Evolutionary conservation across 2,329 filamentous ascomycete species (phyloP).

Genomic region (Aureobasidium sp.): DNA sequence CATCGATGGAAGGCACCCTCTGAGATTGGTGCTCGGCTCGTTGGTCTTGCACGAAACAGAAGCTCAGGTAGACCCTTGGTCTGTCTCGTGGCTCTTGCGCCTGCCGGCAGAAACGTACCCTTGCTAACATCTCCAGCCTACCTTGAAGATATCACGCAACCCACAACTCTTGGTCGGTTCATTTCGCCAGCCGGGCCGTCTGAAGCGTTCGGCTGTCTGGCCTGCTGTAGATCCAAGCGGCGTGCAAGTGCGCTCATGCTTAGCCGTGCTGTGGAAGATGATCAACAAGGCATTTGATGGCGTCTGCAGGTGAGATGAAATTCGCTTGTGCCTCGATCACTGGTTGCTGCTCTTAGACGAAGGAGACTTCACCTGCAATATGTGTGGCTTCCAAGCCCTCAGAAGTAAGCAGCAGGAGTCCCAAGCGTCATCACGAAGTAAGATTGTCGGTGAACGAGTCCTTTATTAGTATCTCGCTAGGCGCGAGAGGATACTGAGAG

Average conservation of each 20-base stretch:
- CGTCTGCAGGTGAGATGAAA: slow-evolving; percentile 4
- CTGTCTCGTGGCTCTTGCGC: neutral
- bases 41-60: neutral
- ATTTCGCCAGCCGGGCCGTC: neutral
- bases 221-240: neutral
- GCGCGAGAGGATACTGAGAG: neutral
- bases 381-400: neutral
- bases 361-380: neutral
- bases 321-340: neutral
- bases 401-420: neutral
- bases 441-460: no score
- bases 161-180: neutral
- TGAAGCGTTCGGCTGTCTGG: neutral
- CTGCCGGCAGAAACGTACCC: neutral
- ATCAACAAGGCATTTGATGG: neutral
- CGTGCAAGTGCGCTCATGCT: neutral
- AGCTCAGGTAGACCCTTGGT: neutral
- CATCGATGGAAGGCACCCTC: neutral
- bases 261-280: neutral
- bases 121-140: neutral
- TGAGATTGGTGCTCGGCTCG: neutral
- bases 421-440: neutral
- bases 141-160: neutral
- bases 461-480: neutral
- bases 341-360: neutral